Evolutionary conservation across 768 basidiomycete species (phyloP).

Genomic region (Termitomyces sp.): DNA sequence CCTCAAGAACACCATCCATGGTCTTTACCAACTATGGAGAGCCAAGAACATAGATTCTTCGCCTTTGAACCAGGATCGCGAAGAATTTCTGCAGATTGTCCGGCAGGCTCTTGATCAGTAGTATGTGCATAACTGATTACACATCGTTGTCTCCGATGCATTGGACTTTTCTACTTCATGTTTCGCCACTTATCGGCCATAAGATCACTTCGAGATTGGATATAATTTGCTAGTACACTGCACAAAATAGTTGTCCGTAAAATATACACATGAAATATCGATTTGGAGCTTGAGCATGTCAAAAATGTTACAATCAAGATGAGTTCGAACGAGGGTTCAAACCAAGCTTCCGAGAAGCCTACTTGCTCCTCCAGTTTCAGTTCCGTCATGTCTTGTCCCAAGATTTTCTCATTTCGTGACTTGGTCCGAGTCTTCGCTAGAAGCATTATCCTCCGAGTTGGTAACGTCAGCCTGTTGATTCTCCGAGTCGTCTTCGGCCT

Average conservation of each 20-base stretch:
- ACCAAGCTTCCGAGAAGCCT: background rate
- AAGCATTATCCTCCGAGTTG: background rate
- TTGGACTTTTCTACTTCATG: background rate
- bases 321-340: background rate
- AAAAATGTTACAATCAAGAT: background rate
- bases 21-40: constrained; percentile 58
- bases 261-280: background rate
- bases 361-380: background rate
- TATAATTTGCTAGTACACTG: too few species aligned
- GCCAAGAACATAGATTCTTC: constrained; percentile 20
- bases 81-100: constrained; percentile 33
- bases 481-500: constrained; percentile 9
- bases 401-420: background rate
- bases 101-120: constrained; percentile 20
- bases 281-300: background rate
- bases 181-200: too few species aligned
- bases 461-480: background rate
- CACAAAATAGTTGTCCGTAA: background rate
- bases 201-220: too few species aligned
- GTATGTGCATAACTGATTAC: background rate
- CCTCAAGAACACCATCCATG: constrained; percentile 46
- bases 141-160: background rate
- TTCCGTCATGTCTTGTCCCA: background rate
- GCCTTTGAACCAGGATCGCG: constrained; percentile 18
- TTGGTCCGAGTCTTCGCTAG: background rate